phyloP scores from a whole-genome alignment of 164 flowering plant genomes.

The Vitis rotundifolia region DNA sequence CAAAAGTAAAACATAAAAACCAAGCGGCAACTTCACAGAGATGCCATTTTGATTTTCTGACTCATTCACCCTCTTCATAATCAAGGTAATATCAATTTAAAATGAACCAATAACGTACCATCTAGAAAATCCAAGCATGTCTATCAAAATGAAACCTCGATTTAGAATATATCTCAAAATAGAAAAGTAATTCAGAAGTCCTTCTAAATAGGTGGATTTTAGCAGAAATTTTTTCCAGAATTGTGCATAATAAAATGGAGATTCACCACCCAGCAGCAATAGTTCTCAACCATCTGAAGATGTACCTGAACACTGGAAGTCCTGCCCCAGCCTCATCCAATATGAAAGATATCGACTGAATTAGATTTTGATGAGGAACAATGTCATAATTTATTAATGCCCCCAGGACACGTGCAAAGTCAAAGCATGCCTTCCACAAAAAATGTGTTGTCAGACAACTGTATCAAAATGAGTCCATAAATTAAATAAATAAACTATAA shows the following conservation, averaged over 20 bases:
- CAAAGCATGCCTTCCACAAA: constrained; percentile 86
- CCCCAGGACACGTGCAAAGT: constrained; percentile 68
- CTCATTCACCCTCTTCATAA: too few species aligned
- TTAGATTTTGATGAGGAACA: constrained; percentile 67
- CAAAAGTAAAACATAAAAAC: too few species aligned
- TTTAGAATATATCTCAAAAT: too few species aligned
- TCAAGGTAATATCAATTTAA: neutral
- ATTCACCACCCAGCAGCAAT: neutral
- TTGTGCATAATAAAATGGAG: neutral
- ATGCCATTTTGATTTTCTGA: too few species aligned
- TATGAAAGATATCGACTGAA: constrained; percentile 57
- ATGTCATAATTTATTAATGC: constrained; percentile 53
- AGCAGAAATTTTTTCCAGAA: too few species aligned
- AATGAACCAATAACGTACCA: neutral
- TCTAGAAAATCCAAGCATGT: neutral
- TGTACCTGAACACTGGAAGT: constrained; percentile 66
- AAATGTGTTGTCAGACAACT: constrained; percentile 28
- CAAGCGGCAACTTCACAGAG: too few species aligned
- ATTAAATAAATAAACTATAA: constrained; percentile 10
- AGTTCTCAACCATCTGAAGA: constrained; percentile 7
- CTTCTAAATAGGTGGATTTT: too few species aligned
- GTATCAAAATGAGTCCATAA: constrained; percentile 6
- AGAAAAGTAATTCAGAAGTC: too few species aligned
- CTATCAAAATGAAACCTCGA: too few species aligned
- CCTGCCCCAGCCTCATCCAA: constrained; percentile 52